Evolutionary conservation across 129 eudicot genomes (phyloP), one percentile per base, ranked within the genome.

Genomic region (Flaveria sonorensis): DNA sequence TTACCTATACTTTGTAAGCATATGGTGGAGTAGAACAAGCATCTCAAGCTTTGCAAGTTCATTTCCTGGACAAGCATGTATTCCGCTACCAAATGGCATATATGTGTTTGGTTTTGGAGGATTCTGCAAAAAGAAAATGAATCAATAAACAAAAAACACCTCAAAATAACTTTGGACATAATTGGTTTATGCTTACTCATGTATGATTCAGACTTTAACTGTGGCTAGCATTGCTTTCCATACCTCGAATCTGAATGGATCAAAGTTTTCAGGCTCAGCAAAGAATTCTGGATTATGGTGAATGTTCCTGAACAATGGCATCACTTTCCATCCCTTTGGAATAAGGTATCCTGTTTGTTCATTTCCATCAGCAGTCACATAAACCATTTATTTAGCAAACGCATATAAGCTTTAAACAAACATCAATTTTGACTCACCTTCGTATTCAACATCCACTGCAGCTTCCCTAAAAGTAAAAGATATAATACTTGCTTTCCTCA

Each of bases 321-420:
- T 87, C 73, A 89, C 97, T 79, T 92, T 92, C 97, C 97, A 92
- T 8, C 97, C 96, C 81, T 87, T 87, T n/a, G 97, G 97, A 52
- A 92, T 89, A 26, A 82, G 87, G 80, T 85, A 92, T 57, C 96
- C 97, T 92, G 88, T 62, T 65, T 40, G 71, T 69, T 48, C 46
- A 26, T 57, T 71, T 32, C 42, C 73, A 79, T 79, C 20, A 59
- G 50, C 40, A 64, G 57, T 72, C 21, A 63, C 14, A 40, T 20
- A 63, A 72, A 51, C 43, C 45, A 79, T 18, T 36, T 23, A 10
- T 14, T 36, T 24, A 11, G 16, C 2, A 39, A 73, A 63, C 6
- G 48, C 7, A 63, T 79, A 23, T 50, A 36, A 71, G 11, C 68
- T 16, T 57, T 57, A 40, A 69, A 69, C n/a, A 20, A 6, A 45